These are phyloP conservation scores for Komagataella kurtzmanii DNA, from an alignment of 805 yeast genomes.

Conservation along the genomic window DNA sequence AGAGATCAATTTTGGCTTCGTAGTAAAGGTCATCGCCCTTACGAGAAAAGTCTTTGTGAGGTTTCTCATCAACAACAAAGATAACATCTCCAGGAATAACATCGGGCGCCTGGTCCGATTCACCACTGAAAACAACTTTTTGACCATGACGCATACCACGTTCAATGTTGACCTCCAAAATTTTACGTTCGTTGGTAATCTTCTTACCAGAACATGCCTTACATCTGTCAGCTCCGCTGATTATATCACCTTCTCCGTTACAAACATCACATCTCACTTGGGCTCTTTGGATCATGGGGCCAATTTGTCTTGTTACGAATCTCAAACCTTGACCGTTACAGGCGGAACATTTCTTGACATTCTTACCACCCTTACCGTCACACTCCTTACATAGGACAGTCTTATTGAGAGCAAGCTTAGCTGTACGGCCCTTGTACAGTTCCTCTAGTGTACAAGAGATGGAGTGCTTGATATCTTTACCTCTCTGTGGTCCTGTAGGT, in stretches of 20 bases:
- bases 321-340: constrained; percentile 91
- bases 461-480: constrained; percentile 85
- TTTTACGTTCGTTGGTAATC: constrained; percentile 77
- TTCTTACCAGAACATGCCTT: constrained; percentile 80
- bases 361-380: constrained; percentile 94
- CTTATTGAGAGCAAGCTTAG: constrained; percentile 89
- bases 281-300: constrained; percentile 97
- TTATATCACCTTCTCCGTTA: constrained; percentile 83
- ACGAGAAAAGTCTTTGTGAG: constrained; percentile 74
- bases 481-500: constrained; percentile 75
- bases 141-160: constrained; percentile 97
- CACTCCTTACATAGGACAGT: constrained; percentile 80
- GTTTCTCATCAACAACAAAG: constrained; percentile 82
- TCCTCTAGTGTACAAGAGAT: constrained; percentile 83
- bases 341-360: constrained; percentile 70
- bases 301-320: constrained; percentile 95
- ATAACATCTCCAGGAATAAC: constrained; percentile 94
- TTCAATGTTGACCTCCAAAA: constrained; percentile 86
- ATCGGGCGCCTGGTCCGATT: constrained; percentile 96
- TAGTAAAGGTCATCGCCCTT: constrained; percentile 77
- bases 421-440: constrained; percentile 83
- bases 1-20: constrained; percentile 78
- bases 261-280: constrained; percentile 90
- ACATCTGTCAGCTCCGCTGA: constrained; percentile 83
- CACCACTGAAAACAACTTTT: constrained; percentile 81